A percentile compares a stretch with the other conserved stretches of the same genome.
phyloP scores from a whole-genome alignment of 129 eudicot species.

The Kitagawia praeruptora region DNA sequence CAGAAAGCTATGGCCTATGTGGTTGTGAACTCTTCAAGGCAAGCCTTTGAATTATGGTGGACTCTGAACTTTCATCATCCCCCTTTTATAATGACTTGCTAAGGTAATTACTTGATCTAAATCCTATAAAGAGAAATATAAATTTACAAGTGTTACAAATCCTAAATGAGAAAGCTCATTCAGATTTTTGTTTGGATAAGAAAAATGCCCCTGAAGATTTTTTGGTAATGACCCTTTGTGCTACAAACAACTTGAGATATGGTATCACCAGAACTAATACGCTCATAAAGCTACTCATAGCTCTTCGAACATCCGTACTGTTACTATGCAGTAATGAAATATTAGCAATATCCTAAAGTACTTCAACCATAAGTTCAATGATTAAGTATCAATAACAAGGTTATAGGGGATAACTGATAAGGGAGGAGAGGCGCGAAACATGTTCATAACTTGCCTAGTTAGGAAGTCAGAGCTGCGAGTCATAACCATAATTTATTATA shows the following conservation, averaged over 20 bases:
- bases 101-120: constrained; percentile 21
- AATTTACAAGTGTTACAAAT: not conserved
- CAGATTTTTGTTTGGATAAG: constrained; percentile 46
- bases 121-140: constrained; percentile 14
- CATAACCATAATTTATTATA: constrained; percentile 6
- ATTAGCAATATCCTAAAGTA: not conserved
- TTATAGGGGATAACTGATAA: constrained; percentile 5
- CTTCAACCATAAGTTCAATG: constrained; percentile 19
- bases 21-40: constrained; percentile 8
- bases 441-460: too few relatives aligned
- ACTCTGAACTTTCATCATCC: constrained; percentile 25
- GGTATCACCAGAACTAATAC: constrained; percentile 18
- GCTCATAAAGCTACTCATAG: not conserved
- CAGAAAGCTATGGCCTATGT: constrained; percentile 2
- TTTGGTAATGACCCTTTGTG: constrained; percentile 31
- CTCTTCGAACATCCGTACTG: constrained; percentile 6
- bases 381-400: constrained; percentile 12
- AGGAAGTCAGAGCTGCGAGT: too few relatives aligned
- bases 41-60: constrained; percentile 21
- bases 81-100: constrained; percentile 42
- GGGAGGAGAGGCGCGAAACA: constrained; percentile 21
- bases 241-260: constrained; percentile 44
- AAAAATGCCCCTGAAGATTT: constrained; percentile 30
- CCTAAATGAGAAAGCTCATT: constrained; percentile 29
- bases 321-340: not conserved